These are phyloP conservation scores for Podaxis sp. DNA, from an alignment of 768 basidiomycete genomes.

Conservation along the genomic window DNA sequence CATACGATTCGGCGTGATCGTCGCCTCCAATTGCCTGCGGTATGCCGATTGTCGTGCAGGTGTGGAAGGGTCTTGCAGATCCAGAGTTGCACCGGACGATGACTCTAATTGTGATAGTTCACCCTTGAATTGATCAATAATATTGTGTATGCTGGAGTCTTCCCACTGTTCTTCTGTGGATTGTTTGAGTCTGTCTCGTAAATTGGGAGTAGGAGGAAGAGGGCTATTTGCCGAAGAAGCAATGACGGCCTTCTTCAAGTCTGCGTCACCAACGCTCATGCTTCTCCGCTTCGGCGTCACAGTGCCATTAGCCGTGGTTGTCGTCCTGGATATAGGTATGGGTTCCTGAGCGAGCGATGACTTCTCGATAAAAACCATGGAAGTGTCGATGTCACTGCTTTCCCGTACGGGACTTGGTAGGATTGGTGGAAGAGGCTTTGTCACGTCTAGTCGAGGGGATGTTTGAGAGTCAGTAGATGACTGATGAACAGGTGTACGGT, in stretches of 20 bases:
- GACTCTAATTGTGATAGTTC: conserved; percentile 69
- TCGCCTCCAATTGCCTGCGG: conserved; percentile 36
- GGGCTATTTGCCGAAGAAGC: conserved; percentile 36
- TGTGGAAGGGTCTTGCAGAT: conserved; percentile 65
- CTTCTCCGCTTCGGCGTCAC: conserved; percentile 57
- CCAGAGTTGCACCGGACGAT: conserved; percentile 48
- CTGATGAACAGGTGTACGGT: conserved; percentile 39
- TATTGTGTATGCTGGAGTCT: conserved; percentile 52
- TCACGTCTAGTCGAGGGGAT: conserved; percentile 34
- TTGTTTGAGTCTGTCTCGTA: conserved; percentile 18
- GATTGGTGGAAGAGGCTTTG: conserved; percentile 71
- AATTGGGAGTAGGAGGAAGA: conserved; percentile 31
- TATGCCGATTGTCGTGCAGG: conserved; percentile 45
- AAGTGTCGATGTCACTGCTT: conserved; percentile 47
- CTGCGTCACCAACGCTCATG: conserved; percentile 71
- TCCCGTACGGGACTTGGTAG: conserved; percentile 34
- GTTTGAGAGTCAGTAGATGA: conserved; percentile 52
- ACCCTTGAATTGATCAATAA: conserved; percentile 73
- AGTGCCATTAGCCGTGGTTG: conserved; percentile 19
- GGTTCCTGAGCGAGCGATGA: conserved; percentile 34
- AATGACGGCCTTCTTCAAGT: conserved; percentile 45
- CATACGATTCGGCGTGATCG: conserved; percentile 23
- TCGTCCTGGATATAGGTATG: conserved; percentile 26
- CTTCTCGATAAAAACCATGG: conserved; percentile 58
- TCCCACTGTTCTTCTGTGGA: conserved; percentile 26